Conservation (phyloP, 2,329 filamentous ascomycete species). For the Hypoxylon sp. region DNA sequence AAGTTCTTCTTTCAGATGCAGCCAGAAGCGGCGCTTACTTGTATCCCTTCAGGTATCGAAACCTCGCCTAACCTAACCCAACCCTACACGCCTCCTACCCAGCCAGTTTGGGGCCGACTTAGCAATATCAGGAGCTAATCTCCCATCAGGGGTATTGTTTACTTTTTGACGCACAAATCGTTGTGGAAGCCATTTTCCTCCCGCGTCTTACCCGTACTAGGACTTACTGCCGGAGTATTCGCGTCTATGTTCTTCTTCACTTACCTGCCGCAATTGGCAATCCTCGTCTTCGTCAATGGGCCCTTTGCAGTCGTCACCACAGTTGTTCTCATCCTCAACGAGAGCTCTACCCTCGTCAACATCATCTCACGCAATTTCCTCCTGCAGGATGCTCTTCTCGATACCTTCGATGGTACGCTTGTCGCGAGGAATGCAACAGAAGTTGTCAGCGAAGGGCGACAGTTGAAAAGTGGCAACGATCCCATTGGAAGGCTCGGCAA, state of each 20-base stretch:
- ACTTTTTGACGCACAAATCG: constrained; percentile 67
- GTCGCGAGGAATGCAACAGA: constrained; percentile 63
- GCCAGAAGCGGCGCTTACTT: constrained; percentile 82
- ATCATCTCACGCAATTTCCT: constrained; percentile 76
- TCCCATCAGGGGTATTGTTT: constrained; percentile 63
- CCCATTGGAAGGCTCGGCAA: constrained; percentile 69
- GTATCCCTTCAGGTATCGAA: constrained; percentile 82
- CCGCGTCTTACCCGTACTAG: constrained; percentile 70
- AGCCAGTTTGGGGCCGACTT: background rate
- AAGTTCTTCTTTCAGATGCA: constrained; percentile 73
- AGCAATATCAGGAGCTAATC: constrained; percentile 6
- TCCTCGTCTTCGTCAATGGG: constrained; percentile 87
- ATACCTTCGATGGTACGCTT: constrained; percentile 86
- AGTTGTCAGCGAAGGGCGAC: constrained; percentile 80
- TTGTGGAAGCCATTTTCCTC: constrained; percentile 71
- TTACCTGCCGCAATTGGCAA: constrained; percentile 84
- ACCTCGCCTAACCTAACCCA: too few relatives aligned
- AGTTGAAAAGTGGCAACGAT: constrained; percentile 73
- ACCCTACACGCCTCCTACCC: background rate
- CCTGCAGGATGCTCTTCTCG: constrained; percentile 83
- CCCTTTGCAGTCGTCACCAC: constrained; percentile 82
- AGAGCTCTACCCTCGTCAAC: constrained; percentile 70
- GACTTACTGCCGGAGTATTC: constrained; percentile 79
- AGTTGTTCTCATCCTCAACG: constrained; percentile 73
- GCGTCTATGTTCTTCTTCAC: constrained; percentile 88